These are phyloP conservation scores for Pelargonium citronellum DNA, from an alignment of 441 rosid genomes.

Conservation along the genomic window DNA sequence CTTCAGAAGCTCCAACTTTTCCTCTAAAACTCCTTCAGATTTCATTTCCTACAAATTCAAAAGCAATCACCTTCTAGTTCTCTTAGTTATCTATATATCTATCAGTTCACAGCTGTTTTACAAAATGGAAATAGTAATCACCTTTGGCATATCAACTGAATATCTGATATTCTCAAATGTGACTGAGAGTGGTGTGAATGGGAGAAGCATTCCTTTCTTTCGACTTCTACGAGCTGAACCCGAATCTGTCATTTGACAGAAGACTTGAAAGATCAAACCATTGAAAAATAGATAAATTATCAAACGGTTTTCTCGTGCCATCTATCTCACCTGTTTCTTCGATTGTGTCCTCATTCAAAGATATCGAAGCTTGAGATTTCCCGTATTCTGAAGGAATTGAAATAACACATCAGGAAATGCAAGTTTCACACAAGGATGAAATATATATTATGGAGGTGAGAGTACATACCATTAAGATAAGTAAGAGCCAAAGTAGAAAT, in stretches of 20 bases:
- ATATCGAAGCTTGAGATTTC: no score
- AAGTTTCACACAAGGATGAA: neutral
- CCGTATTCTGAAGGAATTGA: no score
- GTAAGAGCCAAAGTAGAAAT: conserved; percentile 46
- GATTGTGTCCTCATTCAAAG: no score
- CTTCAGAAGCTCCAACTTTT: conserved; percentile 54
- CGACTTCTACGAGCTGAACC: conserved; percentile 22
- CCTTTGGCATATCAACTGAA: conserved; percentile 75
- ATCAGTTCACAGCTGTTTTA: neutral
- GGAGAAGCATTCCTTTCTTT: conserved; percentile 77
- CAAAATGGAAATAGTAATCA: conserved; percentile 9
- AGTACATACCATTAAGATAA: conserved; percentile 45
- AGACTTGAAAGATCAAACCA: conserved; percentile 25
- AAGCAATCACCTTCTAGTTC: neutral
- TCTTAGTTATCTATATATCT: neutral
- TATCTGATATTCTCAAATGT: conserved; percentile 52
- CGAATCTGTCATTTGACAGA: conserved; percentile 17
- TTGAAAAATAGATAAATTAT: no score
- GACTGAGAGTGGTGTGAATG: conserved; percentile 66
- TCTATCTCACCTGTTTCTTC: no score
- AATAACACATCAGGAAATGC: conserved; percentile 10
- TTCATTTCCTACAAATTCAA: conserved; percentile 46
- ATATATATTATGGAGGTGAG: neutral
- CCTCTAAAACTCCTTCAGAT: conserved; percentile 45
- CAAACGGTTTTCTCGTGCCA: no score